Conservation (phyloP, 2,329 filamentous ascomycete species). For the Colletotrichum sp. region DNA sequence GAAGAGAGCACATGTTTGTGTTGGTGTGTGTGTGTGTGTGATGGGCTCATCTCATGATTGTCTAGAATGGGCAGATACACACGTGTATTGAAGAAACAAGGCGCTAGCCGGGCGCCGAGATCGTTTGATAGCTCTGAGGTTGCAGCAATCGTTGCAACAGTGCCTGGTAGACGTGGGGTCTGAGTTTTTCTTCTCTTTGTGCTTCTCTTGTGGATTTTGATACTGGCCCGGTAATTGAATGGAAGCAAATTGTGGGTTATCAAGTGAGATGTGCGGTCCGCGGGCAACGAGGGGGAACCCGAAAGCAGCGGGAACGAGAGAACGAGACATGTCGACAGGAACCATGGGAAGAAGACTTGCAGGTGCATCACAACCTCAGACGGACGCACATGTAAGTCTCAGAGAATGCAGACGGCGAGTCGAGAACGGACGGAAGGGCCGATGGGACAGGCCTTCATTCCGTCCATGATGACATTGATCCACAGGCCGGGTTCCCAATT, state of each 20-base stretch:
- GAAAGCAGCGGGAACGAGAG: background rate
- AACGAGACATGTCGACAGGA: background rate
- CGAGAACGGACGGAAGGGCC: background rate
- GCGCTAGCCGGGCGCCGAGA: background rate
- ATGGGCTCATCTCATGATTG: background rate
- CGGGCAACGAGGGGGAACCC: background rate
- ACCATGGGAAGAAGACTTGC: background rate
- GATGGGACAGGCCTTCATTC: background rate
- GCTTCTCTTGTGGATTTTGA: background rate
- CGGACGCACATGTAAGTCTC: background rate
- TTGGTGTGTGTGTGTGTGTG: background rate
- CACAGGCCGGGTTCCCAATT: background rate
- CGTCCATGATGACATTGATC: background rate
- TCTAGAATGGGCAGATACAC: background rate
- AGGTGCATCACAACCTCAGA: background rate
- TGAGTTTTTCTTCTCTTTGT: background rate
- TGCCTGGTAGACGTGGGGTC: background rate
- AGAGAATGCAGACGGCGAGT: background rate
- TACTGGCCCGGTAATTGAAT: background rate
- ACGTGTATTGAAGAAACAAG: background rate
- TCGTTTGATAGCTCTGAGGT: background rate
- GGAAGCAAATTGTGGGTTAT: background rate
- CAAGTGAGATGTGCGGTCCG: background rate
- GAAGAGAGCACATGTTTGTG: background rate
- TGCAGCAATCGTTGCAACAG: slow-evolving; percentile 6